Evolutionary conservation across 768 basidiomycete species (phyloP).

Genomic region (Podaxis mareebaensis): DNA sequence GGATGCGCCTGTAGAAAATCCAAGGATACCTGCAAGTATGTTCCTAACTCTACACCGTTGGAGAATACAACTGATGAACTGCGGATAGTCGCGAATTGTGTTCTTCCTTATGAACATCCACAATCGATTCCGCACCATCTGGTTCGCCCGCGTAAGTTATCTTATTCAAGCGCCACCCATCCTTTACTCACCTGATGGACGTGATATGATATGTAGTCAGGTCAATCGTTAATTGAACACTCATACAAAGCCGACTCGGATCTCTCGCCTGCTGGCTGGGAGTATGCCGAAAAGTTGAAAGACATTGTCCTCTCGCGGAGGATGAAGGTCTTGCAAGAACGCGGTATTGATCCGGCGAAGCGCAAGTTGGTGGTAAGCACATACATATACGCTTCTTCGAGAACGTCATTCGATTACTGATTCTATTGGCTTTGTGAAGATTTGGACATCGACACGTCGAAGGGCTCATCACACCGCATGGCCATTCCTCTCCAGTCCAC

Average conservation of each 20-base stretch:
- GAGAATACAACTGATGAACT: background rate
- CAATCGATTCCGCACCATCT: slow-evolving; percentile 89
- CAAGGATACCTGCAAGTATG: slow-evolving; percentile 84
- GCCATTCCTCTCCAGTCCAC: slow-evolving; percentile 60
- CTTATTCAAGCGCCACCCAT: background rate
- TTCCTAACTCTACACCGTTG: background rate
- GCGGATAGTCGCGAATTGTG: slow-evolving; percentile 83
- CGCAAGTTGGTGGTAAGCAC: slow-evolving; percentile 65
- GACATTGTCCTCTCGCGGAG: slow-evolving; percentile 89
- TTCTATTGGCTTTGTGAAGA: slow-evolving; percentile 47
- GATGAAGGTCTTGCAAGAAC: slow-evolving; percentile 71
- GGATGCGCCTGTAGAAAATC: slow-evolving; percentile 53
- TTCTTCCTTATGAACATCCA: slow-evolving; percentile 99
- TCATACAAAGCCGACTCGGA: slow-evolving; percentile 99
- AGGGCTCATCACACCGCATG: slow-evolving; percentile 95
- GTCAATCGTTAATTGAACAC: slow-evolving; percentile 98
- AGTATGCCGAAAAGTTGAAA: slow-evolving; percentile 87
- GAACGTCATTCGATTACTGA: background rate
- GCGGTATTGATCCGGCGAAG: slow-evolving; percentile 60
- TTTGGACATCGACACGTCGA: slow-evolving; percentile 96
- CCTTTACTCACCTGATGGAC: background rate
- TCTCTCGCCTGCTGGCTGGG: slow-evolving; percentile 92
- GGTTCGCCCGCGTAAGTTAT: slow-evolving; percentile 84
- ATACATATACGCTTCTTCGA: background rate
- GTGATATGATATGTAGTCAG: slow-evolving; percentile 59